A percentile compares a stretch with the other conserved stretches of the same genome.
These are phyloP conservation scores for Boletus rubescentipes DNA, from an alignment of 768 basidiomycete genomes.

Conservation along the genomic window DNA sequence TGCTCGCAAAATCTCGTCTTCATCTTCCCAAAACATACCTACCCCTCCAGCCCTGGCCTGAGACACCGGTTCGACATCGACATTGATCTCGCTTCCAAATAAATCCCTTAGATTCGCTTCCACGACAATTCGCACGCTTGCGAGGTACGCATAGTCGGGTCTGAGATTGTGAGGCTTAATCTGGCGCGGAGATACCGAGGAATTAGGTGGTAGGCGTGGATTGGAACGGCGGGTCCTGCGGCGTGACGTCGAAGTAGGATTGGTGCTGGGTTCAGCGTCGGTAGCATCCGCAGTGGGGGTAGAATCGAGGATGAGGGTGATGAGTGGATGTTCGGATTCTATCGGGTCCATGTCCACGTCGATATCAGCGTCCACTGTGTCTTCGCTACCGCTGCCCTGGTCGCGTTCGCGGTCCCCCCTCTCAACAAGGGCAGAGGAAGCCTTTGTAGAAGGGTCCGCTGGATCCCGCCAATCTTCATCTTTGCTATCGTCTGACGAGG, in stretches of 20 bases:
- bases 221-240: constrained; percentile 20
- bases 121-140: constrained; percentile 49
- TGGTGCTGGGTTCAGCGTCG: not conserved
- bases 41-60: constrained; percentile 4
- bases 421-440: not conserved
- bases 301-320: constrained; percentile 10
- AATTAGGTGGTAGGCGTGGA: constrained; percentile 13
- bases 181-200: constrained; percentile 16
- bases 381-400: not conserved
- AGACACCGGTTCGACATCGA: not conserved
- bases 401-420: not conserved
- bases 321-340: constrained; percentile 7
- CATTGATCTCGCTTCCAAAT: constrained; percentile 12
- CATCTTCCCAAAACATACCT: constrained; percentile 30
- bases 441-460: not conserved
- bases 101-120: constrained; percentile 50
- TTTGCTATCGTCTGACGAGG: constrained; percentile 13
- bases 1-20: constrained; percentile 17
- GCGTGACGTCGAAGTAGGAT: constrained; percentile 3
- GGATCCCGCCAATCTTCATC: constrained; percentile 26
- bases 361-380: not conserved
- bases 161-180: constrained; percentile 33
- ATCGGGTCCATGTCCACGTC: constrained; percentile 9
- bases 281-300: not conserved
- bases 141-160: constrained; percentile 53